phyloP scores from a whole-genome alignment of 2,329 filamentous ascomycete genomes.

The Sporothrix pallida region DNA sequence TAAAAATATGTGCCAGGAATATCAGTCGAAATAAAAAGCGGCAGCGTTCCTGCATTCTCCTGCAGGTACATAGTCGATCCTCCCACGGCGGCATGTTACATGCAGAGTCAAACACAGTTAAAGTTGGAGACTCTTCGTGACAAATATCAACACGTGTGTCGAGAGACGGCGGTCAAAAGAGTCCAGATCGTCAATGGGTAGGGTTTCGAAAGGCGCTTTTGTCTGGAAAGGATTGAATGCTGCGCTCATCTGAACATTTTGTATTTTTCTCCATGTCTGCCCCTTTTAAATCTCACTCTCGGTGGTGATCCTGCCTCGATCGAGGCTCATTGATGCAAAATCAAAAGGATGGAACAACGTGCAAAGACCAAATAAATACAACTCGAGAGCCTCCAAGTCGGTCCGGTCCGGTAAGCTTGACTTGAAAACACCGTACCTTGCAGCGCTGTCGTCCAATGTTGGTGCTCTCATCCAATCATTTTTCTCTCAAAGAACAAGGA shows the following conservation, averaged over 20 bases:
- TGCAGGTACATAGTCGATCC: neutral
- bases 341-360: neutral
- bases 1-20: neutral
- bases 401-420: slow-evolving; percentile 11
- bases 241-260: neutral
- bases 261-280: neutral
- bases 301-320: neutral
- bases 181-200: neutral
- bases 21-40: neutral
- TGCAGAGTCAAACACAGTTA: too few relatives aligned
- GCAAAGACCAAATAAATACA: neutral
- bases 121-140: neutral
- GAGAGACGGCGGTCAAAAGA: neutral
- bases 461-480: neutral
- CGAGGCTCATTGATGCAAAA: neutral
- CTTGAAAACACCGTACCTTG: neutral
- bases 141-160: slow-evolving; percentile 1
- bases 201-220: neutral
- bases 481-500: neutral
- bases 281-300: neutral
- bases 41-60: neutral
- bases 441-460: neutral
- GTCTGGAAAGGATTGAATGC: neutral
- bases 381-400: neutral
- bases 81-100: neutral